Conservation (phyloP, 139 green algal species). For the Chlamydomonas incerta region DNA sequence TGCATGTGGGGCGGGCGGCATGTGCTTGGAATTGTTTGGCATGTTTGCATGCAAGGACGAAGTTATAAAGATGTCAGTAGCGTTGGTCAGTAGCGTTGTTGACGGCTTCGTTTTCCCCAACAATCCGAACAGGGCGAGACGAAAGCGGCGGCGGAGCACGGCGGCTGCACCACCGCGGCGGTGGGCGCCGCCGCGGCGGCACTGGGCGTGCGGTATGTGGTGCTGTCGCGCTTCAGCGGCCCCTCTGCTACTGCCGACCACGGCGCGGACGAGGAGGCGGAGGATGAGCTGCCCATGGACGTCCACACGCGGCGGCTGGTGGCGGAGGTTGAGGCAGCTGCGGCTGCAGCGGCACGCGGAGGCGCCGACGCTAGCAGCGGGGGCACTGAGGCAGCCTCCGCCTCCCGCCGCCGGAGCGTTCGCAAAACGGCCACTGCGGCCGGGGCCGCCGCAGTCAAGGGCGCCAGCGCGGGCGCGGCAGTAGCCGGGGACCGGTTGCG, state of each 20-base stretch:
- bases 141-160: neutral
- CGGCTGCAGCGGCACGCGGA: neutral
- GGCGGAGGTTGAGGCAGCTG: neutral
- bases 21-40: neutral
- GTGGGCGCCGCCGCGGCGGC: neutral
- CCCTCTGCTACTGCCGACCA: neutral
- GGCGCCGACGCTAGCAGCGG: neutral
- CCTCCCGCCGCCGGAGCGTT: too few relatives aligned
- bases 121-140: neutral
- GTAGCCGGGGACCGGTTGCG: neutral
- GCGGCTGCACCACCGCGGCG: constrained; percentile 11
- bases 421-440: too few relatives aligned
- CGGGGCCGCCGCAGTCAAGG: neutral
- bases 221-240: neutral
- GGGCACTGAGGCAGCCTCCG: neutral
- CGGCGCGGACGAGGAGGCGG: neutral
- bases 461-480: neutral
- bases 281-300: too few relatives aligned
- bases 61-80: too few relatives aligned
- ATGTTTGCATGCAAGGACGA: too few relatives aligned
- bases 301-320: too few relatives aligned
- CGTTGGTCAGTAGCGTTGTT: too few relatives aligned
- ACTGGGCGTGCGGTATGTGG: constrained; percentile 9
- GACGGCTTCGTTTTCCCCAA: neutral
- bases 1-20: too few relatives aligned